Evolutionary conservation across 2,329 filamentous ascomycete genomes (phyloP).

Genomic region (Monilinia polystroma): DNA sequence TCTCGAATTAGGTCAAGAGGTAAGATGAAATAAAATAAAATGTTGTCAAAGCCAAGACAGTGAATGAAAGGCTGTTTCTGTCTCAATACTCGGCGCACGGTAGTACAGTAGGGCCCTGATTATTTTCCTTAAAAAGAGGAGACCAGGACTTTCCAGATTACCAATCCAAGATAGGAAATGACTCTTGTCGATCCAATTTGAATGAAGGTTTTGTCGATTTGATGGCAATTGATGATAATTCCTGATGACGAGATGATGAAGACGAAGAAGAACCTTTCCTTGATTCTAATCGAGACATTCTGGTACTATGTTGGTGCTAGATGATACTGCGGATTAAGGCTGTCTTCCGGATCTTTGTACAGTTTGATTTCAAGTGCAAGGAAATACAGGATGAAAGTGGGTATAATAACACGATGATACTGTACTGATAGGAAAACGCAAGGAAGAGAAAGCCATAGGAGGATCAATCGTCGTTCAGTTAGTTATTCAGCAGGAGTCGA

Average conservation of each 20-base stretch:
- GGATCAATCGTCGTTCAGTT: background rate
- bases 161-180: constrained; percentile 16
- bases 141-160: constrained; percentile 5
- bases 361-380: constrained; percentile 12
- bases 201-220: background rate
- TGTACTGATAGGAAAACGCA: background rate
- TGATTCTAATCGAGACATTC: constrained; percentile 11
- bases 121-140: background rate
- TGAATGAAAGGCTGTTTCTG: background rate
- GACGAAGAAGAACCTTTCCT: background rate
- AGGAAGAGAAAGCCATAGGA: background rate
- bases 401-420: constrained; percentile 5
- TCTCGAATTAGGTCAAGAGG: constrained; percentile 4
- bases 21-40: background rate
- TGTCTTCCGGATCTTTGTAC: constrained; percentile 13
- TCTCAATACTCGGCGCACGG: constrained; percentile 18
- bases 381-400: constrained; percentile 12
- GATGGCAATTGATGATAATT: background rate
- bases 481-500: background rate
- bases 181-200: constrained; percentile 1
- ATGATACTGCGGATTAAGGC: constrained; percentile 6
- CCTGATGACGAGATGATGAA: background rate
- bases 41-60: constrained; percentile 14
- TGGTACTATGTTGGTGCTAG: background rate
- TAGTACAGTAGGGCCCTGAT: constrained; percentile 9